Evolutionary conservation across 768 basidiomycete genomes (phyloP).

Genomic region (Kwoniella europaea): DNA sequence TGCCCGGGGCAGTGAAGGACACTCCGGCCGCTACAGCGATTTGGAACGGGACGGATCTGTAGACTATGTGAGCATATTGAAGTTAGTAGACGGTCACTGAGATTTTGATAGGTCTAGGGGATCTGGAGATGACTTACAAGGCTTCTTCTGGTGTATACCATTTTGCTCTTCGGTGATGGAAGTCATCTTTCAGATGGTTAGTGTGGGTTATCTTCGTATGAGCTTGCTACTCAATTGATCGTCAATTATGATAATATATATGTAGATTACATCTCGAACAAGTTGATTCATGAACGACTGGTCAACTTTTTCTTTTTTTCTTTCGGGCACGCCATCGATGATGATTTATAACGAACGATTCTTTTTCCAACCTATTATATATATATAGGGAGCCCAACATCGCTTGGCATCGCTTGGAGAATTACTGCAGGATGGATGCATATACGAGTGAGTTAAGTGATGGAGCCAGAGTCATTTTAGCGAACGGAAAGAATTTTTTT

Average conservation of each 20-base stretch:
- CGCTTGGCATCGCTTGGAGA: slow-evolving; percentile 1
- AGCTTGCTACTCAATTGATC: not conserved
- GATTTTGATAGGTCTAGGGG: not conserved
- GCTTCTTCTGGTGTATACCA: not conserved
- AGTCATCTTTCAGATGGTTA: not conserved
- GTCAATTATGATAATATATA: not conserved
- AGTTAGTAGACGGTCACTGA: not conserved
- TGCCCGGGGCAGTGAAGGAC: slow-evolving; percentile 43
- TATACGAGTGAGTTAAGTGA: no score
- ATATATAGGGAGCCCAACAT: not conserved
- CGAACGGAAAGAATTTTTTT: not conserved
- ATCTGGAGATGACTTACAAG: not conserved
- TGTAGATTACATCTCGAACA: not conserved
- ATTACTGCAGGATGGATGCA: no score
- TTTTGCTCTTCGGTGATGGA: not conserved
- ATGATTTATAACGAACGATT: not conserved
- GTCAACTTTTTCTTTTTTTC: not conserved
- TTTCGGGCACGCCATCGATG: slow-evolving; percentile 12
- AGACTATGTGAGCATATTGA: slow-evolving; percentile 3
- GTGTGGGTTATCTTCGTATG: not conserved
- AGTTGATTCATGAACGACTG: not conserved
- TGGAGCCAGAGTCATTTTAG: no score
- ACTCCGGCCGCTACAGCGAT: slow-evolving; percentile 31
- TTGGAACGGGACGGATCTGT: slow-evolving; percentile 34
- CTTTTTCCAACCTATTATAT: not conserved